Evolutionary conservation across 768 basidiomycete species (phyloP).

Genomic region (Solioccasus polychromus): DNA sequence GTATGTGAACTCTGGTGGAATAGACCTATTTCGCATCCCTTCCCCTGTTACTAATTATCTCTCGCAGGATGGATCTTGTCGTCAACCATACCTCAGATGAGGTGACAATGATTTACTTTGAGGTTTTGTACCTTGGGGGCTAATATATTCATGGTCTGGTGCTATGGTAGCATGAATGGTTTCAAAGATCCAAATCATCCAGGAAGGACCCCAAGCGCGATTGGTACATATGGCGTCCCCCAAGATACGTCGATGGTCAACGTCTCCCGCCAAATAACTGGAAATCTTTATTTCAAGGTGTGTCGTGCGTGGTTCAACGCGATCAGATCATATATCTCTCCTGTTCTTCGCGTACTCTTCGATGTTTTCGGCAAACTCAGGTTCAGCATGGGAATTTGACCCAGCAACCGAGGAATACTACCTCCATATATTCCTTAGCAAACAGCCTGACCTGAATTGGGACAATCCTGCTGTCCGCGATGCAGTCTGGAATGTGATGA

Average conservation of each 20-base stretch:
- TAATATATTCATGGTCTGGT: too few relatives aligned
- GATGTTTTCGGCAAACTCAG: too few relatives aligned
- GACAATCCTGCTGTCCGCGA: constrained; percentile 60
- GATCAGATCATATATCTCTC: not conserved
- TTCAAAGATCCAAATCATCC: constrained; percentile 52
- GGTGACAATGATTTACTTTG: constrained; percentile 34
- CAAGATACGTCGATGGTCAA: constrained; percentile 50
- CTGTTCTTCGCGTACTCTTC: not conserved
- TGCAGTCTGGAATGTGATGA: constrained; percentile 62
- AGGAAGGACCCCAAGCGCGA: constrained; percentile 58
- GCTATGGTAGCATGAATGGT: constrained; percentile 69
- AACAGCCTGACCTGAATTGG: constrained; percentile 81
- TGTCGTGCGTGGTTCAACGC: constrained; percentile 3
- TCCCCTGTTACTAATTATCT: too few relatives aligned
- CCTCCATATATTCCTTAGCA: constrained; percentile 60
- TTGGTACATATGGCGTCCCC: constrained; percentile 76
- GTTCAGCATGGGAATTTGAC: constrained; percentile 72
- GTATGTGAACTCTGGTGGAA: constrained; percentile 39
- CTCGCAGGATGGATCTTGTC: constrained; percentile 68
- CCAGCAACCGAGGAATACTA: constrained; percentile 65
- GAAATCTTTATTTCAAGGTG: constrained; percentile 64
- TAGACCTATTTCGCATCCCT: too few relatives aligned
- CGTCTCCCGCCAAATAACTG: constrained; percentile 72
- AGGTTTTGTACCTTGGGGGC: too few relatives aligned
- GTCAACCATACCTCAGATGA: constrained; percentile 72